Base-by-base conservation (phyloP, 305 asterid genomes). In the Fraxinus sp. region DNA sequence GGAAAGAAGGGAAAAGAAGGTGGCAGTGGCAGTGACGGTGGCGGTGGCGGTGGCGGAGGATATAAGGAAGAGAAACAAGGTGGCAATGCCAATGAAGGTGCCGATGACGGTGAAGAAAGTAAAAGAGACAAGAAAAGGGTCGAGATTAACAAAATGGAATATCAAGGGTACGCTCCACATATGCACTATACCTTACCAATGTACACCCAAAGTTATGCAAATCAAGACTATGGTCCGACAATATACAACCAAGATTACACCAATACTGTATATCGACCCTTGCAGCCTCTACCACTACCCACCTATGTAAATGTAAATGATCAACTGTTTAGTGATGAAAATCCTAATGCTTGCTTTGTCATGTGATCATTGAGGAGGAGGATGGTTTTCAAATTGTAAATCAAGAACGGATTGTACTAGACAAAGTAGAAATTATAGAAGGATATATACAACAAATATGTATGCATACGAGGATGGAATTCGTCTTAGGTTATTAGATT, bases 301-400 rank as follows among this genome's bases (percentile, higher is more conserved):
- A 85, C 89, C 0, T 90, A 88, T 20, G 7, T 88, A 4, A 59
- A 85, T 55, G 3, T 14, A 52, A 28, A 87, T 77, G 87, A 85
- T 52, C 59, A 85, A 0, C 62, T 86, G 84, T 88, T 82, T 0
- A 87, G 89, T 33, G 92, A 85, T 0, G 92, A 89, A 49, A 88
- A 91, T 1, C 91, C 93, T 6, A 85, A 83, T 10, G 89, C 90
- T 5, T 90, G 93, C 66, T 81, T 14, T 20, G 37, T 90, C 5
- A 90, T 90, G 93, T 90, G 55, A 86, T 18, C 26, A 55, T 55
- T 6, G 26, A 18, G 68, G 9, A 18, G 66, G 68, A 57, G 3
- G 22, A 4, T n/a, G 0, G 28, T 18, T 57, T 18, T 18, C 26
- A 18, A 57, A 16, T 52, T 52, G 62, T 52, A 52, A 14, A 14